phyloP scores from a whole-genome alignment of 345 rosid genomes.

The Arabidopsis arenosa region DNA sequence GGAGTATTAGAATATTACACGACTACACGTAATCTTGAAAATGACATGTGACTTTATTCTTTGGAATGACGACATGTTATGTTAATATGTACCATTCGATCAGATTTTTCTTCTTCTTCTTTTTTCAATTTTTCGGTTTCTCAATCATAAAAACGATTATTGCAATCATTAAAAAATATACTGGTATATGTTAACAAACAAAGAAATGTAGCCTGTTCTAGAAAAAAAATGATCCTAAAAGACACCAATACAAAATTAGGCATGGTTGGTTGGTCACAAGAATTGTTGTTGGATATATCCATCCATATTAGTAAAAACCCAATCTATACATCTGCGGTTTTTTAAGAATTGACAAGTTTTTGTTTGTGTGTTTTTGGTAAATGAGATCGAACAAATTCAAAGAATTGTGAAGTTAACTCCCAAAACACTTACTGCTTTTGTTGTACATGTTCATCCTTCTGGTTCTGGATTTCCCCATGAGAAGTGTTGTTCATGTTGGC shows the following conservation, averaged over 20 bases:
- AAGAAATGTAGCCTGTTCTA: not conserved
- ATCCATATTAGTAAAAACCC: conserved; percentile 7
- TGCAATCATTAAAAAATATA: not conserved
- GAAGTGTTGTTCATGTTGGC: conserved; percentile 51
- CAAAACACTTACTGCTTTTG: conserved; percentile 54
- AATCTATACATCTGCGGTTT: conserved; percentile 33
- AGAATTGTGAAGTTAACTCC: conserved; percentile 14
- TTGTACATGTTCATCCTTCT: conserved; percentile 42
- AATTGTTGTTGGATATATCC: not conserved
- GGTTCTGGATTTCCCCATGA: conserved; percentile 40
- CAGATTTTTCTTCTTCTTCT: conserved; percentile 5
- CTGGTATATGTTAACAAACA: not conserved
- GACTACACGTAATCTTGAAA: conserved; percentile 35
- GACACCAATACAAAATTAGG: not conserved
- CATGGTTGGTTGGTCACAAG: not conserved
- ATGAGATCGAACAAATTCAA: conserved; percentile 26
- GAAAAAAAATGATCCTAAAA: not conserved
- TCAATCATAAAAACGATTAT: not conserved
- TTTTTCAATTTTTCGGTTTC: not conserved
- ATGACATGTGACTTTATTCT: conserved; percentile 18
- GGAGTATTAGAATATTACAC: conserved; percentile 3
- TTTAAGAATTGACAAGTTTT: not conserved
- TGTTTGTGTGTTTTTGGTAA: not conserved
- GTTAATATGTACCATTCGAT: conserved; percentile 11
- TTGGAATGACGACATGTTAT: not conserved